Conservation (phyloP, 2,329 filamentous ascomycete species). For the Didymella arachidicola region DNA sequence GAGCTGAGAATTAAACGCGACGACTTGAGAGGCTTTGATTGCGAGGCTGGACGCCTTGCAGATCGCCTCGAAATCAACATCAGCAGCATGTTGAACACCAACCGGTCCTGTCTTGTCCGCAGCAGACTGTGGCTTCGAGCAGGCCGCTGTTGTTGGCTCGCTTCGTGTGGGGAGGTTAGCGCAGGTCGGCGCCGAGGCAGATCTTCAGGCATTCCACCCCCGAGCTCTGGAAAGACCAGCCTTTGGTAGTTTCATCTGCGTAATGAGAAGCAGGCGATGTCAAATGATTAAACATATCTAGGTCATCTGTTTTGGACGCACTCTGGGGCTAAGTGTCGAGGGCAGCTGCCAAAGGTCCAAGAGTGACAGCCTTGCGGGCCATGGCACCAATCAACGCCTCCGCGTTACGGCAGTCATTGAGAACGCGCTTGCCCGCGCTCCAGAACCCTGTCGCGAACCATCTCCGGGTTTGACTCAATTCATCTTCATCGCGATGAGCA, state of each 20-base stretch:
- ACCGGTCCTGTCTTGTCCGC: neutral
- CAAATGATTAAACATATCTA: neutral
- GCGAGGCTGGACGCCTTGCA: conserved; percentile 25
- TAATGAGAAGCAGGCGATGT: neutral
- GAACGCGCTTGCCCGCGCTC: conserved; percentile 5
- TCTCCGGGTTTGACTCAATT: conserved; percentile 18
- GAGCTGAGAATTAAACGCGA: neutral
- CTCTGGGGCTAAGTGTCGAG: neutral
- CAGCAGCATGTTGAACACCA: conserved; percentile 4
- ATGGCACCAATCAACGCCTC: conserved; percentile 8
- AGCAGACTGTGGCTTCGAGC: conserved; percentile 4
- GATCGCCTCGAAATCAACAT: conserved; percentile 16
- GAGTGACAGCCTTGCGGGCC: neutral
- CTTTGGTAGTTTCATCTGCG: neutral
- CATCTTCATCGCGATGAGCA: conserved; percentile 11
- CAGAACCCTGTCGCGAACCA: conserved; percentile 10
- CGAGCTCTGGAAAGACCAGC: neutral
- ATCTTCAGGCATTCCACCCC: neutral
- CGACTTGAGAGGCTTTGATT: conserved; percentile 4
- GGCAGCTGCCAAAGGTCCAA: neutral
- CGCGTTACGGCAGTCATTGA: neutral
- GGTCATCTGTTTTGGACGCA: neutral
- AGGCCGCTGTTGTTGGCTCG: conserved; percentile 2
- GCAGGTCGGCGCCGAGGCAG: neutral
- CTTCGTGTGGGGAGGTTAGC: neutral